Evolutionary conservation across 202 grass and related monocot species (phyloP), one percentile per base, ranked within the genome.

Genomic region (Panicum virgatum): DNA sequence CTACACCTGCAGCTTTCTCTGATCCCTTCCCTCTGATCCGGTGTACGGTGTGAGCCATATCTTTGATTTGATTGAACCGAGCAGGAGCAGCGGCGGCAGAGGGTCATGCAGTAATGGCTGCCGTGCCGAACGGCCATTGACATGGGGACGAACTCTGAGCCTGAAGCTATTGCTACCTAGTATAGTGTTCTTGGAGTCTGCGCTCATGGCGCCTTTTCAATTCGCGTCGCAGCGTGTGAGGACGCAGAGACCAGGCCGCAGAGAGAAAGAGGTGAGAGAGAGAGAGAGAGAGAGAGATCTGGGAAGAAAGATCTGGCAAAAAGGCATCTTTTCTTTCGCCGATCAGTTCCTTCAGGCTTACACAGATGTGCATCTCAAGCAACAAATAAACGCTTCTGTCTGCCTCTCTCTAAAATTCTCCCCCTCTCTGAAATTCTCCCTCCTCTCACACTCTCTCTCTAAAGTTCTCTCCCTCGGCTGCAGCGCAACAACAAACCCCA

Each of bases 11-110:
- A 62, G 19, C 39, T 38, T 7, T 32, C 50, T 48, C 37, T 30
- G 32, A 20, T 18, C 20, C 23, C 20, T 0, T 57, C 52, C 23
- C 65, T 78, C n/a, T 44, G 8, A n/a, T 20, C 15, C 10, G 3
- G 73, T 13, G 76, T 79, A 79, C 61, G 45, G 30, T 50, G 9
- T n/a, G 64, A n/a, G 61, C 73, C 72, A 64, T 56, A 77, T 77
- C 72, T 66, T 60, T 82, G 79, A 82, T 94, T 72, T 86, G 91
- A 94, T 88, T 86, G 80, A 86, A 81, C 83, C 25, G 62, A 53
- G 81, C 48, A 67, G 23, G 19, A 23, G 66, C 19, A 45, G 59
- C 15, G 16, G 45, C 14, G 4, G 13, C 18, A 44, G 19, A 84
- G 52, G 40, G 43, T 61, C 75, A 79, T 80, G 80, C 75, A 90